Evolutionary conservation across 2,329 filamentous ascomycete genomes (phyloP), one percentile per base, ranked within the genome.

Genomic region (Aureobasidium zeae): DNA sequence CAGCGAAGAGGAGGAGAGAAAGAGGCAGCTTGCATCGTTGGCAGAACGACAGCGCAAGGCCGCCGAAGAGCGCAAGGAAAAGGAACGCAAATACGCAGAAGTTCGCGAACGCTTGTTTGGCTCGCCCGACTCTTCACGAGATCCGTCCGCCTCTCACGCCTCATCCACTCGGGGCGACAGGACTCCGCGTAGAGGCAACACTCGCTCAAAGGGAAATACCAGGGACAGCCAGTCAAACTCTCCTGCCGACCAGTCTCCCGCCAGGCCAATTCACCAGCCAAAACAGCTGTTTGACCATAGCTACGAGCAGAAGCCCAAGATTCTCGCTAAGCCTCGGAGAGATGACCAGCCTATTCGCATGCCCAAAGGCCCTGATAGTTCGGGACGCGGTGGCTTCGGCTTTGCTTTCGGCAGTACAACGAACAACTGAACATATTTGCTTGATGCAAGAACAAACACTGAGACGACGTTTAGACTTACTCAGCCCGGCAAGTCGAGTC

Each of bases 41-140:
- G 84, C 89, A 54, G 83, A 94, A 66, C 75, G 87, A 24, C 79
- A 83, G 49, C 76, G 79, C 17, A 83, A 83, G 57, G 84, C 88
- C 42, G 78, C 86, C 59, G 73, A 76, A 36, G 86, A 94, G 54
- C 76, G 79, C 8, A 87, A 93, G 57, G 87, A 94, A 66, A 94
- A 91, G 67, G 84, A 94, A 67, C 79, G 79, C 45, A 83, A 83
- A 48, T 95, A 95, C 60, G 84, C 93, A 49, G 87, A 94, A 66
- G 85, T 81, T 5, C 75, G 89, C 21, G 86, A 89, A 54, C 83
- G 87, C 59, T 81, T 95, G 44, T 89, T 95, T 62, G 87, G 87
- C 15, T 77, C 76, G 16, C 49, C 63, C 13, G 47, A 55, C 6
- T 48, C 52, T 4, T 38, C 26, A 7, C 45, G 32, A 9, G 33